Evolutionary conservation across 345 rosid species (phyloP), one percentile per base, ranked within the genome.

Genomic region (Eucalyptus polyanthemos): DNA sequence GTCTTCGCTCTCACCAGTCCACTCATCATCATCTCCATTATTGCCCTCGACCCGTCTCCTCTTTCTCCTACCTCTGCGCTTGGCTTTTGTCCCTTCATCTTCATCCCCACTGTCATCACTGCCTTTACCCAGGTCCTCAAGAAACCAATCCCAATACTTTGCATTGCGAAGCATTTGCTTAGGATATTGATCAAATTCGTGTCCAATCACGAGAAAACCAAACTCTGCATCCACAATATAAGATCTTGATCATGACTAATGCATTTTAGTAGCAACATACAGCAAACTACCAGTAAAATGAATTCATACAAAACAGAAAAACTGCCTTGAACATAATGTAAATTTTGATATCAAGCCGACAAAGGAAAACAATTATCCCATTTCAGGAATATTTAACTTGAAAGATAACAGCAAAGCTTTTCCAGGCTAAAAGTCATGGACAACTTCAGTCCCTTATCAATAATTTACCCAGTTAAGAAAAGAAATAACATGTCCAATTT

Each of bases 61-160:
- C 94, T 91, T 96, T 88, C 89, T 93, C 85, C 92, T 89, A 86
- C 87, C 42, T 27, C 94, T 87, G 86, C 67, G 83, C 90, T 40
- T 92, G 49, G 86, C 58, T 86, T 90, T 90, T 49, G 69, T 76
- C 53, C 50, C 93, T 37, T 42, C 87, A 47, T 87, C 91, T n/a
- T 90, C 94, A 34, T 90, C 95, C 5, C 90, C 92, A 9, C 91
- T 90, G 25, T 91, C 91, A 17, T 93, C 92, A 22, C 90, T 88
- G 50, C 90, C 88, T 53, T 89, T 91, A 27, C 42, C 89, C 22
- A 86, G 72, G 92, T 96, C 98, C 87, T 94, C 95, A 11, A 97
- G 88, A 45, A 96, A 97, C 99, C 98, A 97, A 76, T 96, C 96
- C 99, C 98, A 97, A 50, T 95, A 88, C 90, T 90, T 93, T 10